Conservation (phyloP, 495 filamentous ascomycete species). For the Halenospora varia region DNA sequence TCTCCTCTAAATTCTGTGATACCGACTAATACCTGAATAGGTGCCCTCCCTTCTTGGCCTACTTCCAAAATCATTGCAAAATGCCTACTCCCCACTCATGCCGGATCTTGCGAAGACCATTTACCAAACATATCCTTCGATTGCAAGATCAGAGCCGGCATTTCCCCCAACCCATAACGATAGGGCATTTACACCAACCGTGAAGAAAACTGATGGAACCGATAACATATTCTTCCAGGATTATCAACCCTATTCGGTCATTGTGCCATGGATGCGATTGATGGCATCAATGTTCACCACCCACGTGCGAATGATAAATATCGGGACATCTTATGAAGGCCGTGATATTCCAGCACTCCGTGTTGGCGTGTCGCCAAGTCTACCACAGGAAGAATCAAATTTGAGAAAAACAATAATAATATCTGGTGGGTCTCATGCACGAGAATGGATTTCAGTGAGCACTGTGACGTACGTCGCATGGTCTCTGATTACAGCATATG, state of each 20-base stretch:
- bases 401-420: conserved; percentile 77
- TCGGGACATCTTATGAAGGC: conserved; percentile 81
- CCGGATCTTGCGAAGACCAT: conserved; percentile 76
- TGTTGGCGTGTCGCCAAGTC: conserved; percentile 59
- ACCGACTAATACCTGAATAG: conserved; percentile 31
- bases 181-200: conserved; percentile 28
- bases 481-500: conserved; percentile 79
- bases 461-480: conserved; percentile 90
- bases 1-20: neutral
- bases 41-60: conserved; percentile 77
- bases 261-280: conserved; percentile 83
- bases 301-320: conserved; percentile 65
- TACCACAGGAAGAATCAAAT: conserved; percentile 31
- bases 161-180: conserved; percentile 16
- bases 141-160: conserved; percentile 8
- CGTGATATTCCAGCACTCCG: conserved; percentile 79
- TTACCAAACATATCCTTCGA: conserved; percentile 66
- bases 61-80: conserved; percentile 70
- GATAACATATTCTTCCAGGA: conserved; percentile 76
- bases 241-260: conserved; percentile 78
- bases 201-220: conserved; percentile 30
- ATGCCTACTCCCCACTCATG: conserved; percentile 70
- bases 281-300: conserved; percentile 84
- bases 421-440: conserved; percentile 79
- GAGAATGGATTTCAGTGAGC: conserved; percentile 94